A percentile compares a stretch with the other conserved stretches of the same genome.
phyloP scores from a whole-genome alignment of 306 rosid species.

The Pyrus bretschneideri region DNA sequence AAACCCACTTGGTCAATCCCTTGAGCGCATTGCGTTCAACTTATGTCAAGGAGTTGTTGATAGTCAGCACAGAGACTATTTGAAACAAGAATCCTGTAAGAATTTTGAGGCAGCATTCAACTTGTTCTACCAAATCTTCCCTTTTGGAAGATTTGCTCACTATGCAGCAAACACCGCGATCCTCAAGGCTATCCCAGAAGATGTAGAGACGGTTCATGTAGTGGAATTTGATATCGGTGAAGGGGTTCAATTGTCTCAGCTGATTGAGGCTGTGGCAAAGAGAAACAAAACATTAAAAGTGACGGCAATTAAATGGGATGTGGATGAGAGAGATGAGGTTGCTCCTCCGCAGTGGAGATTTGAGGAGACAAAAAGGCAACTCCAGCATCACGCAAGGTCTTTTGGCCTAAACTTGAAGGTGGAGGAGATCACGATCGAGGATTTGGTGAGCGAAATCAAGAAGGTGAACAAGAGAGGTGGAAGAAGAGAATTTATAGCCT shows the following conservation, averaged over 20 bases:
- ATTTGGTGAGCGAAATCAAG: constrained; percentile 34
- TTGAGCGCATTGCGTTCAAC: constrained; percentile 44
- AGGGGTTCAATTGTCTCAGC: constrained; percentile 45
- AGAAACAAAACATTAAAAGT: constrained; percentile 33
- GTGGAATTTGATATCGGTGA: constrained; percentile 43
- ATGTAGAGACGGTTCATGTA: constrained; percentile 39
- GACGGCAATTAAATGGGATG: constrained; percentile 39
- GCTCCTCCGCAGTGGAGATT: constrained; percentile 23
- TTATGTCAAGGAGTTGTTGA: constrained; percentile 24
- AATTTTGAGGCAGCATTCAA: constrained; percentile 24
- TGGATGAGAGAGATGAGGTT: constrained; percentile 10
- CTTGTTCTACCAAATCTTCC: constrained; percentile 39
- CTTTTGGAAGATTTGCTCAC: constrained; percentile 45
- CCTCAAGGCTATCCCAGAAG: constrained; percentile 37
- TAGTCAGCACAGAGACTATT: constrained; percentile 16
- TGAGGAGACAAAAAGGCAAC: constrained; percentile 34
- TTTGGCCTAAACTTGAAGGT: constrained; percentile 43
- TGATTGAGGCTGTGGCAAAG: constrained; percentile 35
- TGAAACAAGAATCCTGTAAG: constrained; percentile 44
- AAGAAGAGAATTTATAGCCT: constrained; percentile 36
- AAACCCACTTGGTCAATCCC: constrained; percentile 38
- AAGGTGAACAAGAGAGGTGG: constrained; percentile 27
- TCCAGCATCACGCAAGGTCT: constrained; percentile 33
- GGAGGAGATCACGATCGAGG: constrained; percentile 39
- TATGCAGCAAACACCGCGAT: constrained; percentile 45